Base-by-base conservation (phyloP, 1,139 yeast genomes). In the Scheffersomyces stambukii region DNA sequence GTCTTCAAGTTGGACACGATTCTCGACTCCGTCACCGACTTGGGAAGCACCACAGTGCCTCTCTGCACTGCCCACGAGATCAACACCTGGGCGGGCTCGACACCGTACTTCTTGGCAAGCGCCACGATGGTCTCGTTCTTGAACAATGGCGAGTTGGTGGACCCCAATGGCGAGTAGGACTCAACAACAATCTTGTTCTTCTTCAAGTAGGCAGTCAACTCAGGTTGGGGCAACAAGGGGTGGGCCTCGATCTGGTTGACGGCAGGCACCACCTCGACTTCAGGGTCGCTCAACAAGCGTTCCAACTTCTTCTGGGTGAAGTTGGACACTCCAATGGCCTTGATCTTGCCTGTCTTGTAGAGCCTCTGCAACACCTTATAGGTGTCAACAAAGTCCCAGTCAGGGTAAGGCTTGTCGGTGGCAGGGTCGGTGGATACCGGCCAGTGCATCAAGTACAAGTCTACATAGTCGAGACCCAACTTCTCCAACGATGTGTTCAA, bases 381-480 rank as follows among this genome's bases (percentile, higher is more conserved):
- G 29, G 95, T 77, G 49, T 82, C 76, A 37, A 77, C 55, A 43
- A 67, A 73, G 46, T 67, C 61, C 75, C 81, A 77, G 30, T 64
- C 70, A 1, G 33, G 22, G 57, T 56, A 45, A 54, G 58, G 35
- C 13, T 36, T 24, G 4, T 43, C 39, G 20, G 48, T 39, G 9
- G 32, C 36, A 4, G 55, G 48, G 30, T 70, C 64, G 35, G 75
- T 51, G 2, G 84, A 70, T 30, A 74, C 67, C 4, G 96, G 96
- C 95, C 95, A 86, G 60, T 89, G 96, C 49, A 85, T 72, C 52
- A 88, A 69, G 54, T 80, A 81, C 45, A 88, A 65, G 52, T 88
- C 96, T 34, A 88, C 79, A 47, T 88, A 88, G 31, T 83, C 94
- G 43, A 83, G 59, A 2, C 81, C 81, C 43, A 88, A 64, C 48